phyloP scores from a whole-genome alignment of 2,329 filamentous ascomycete genomes.

The Onygenales sp. region DNA sequence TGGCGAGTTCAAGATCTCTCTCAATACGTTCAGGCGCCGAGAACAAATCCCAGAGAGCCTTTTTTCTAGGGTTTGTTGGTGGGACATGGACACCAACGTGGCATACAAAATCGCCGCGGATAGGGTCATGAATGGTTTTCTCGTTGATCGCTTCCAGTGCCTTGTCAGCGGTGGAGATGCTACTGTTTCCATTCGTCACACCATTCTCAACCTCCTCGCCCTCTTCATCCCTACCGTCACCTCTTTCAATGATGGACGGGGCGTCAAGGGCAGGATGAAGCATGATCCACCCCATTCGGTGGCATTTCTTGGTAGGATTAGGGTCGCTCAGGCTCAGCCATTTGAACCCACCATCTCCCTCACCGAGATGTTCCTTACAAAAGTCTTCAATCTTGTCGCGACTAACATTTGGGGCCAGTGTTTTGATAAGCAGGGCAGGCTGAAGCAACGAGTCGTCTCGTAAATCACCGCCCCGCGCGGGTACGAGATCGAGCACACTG shows the following conservation, averaged over 20 bases:
- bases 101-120: constrained; percentile 90
- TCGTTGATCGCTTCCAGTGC: constrained; percentile 92
- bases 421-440: constrained; percentile 94
- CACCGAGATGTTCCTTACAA: constrained; percentile 86
- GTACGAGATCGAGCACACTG: constrained; percentile 82
- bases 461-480: constrained; percentile 72
- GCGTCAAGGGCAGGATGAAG: constrained; percentile 69
- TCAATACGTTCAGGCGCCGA: constrained; percentile 89
- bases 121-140: constrained; percentile 92
- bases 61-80: constrained; percentile 76
- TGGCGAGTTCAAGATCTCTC: constrained; percentile 75
- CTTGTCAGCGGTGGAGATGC: constrained; percentile 59
- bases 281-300: constrained; percentile 98
- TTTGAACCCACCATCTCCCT: constrained; percentile 84
- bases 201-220: constrained; percentile 42
- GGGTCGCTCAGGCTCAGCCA: constrained; percentile 95
- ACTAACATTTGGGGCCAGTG: constrained; percentile 90
- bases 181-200: constrained; percentile 22
- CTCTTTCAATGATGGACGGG: constrained; percentile 55
- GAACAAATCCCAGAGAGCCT: constrained; percentile 93
- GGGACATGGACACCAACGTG: constrained; percentile 95
- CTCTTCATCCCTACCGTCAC: constrained; percentile 63
- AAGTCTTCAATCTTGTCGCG: constrained; percentile 88
- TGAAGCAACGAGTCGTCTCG: constrained; percentile 81
- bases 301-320: constrained; percentile 92